Base-by-base conservation (phyloP, 108 stramenopile species). In the Cyclostephanos tholiformis region DNA sequence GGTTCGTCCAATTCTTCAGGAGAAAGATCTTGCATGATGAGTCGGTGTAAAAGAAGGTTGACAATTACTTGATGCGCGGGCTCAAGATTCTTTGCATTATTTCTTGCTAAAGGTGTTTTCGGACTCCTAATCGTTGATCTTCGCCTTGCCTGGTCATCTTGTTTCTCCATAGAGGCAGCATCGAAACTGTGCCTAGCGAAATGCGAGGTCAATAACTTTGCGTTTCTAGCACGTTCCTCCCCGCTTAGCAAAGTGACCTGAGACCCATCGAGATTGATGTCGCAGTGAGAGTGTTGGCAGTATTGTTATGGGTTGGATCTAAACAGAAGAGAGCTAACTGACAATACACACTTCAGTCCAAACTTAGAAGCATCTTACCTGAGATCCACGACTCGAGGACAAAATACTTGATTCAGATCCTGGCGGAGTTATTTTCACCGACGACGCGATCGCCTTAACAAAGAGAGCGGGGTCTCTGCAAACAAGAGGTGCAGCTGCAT, bases 401-500 rank as follows among this genome's bases (percentile, higher is more conserved):
- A 74, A 32, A 27, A 66, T 63, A 36, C 55, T 72, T 22, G 81
- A 76, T 78, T 67, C 59, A 19, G 72, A 26, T n/a, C 63, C 62
- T 44, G 30, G 49, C 0, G 68, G 63, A 9, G 65, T 69, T 44
- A 90, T 79, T 23, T 72, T 72, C 9, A 94, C 79, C 30, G 88
- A 76, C 23, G 83, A 73, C 17, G 87, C 74, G 16, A 89, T 68
- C 11, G 92, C 91, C 65, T 86, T 91, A 25, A 96, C 27, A 70
- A 91, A 96, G 25, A 76, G 56, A 16, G 71, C 29, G 13, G 92
- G 90, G 39, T 93, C 90, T 50, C 95, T 86, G 50, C 87, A 89
- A 20, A 94, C 68, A 19, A 96, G 70, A 26, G 87, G 91, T 14
- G 87, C 76, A 6, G 82, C 62, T 27, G 86, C 81, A 36, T 87